These are phyloP conservation scores for Salix viminalis DNA, from an alignment of 345 rosid genomes.

Conservation along the genomic window DNA sequence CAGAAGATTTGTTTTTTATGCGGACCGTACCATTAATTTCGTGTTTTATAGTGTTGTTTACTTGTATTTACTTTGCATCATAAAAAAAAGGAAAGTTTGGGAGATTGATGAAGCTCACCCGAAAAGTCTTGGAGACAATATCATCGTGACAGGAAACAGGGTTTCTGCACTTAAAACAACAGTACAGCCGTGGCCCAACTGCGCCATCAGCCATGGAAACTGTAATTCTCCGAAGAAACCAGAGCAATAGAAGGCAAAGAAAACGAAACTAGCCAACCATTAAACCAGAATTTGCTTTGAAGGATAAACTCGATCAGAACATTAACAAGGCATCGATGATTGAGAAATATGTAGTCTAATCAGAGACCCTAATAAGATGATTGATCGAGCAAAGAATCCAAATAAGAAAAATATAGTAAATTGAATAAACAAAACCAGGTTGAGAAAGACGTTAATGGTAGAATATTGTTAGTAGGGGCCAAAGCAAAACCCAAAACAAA, in stretches of 20 bases:
- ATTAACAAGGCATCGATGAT: not conserved
- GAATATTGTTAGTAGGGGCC: too few species aligned
- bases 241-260: not conserved
- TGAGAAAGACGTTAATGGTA: not conserved
- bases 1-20: too few species aligned
- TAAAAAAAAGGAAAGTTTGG: too few species aligned
- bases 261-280: not conserved
- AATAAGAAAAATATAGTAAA: conserved; percentile 5
- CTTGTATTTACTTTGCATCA: too few species aligned
- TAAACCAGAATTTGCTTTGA: too few species aligned
- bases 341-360: not conserved
- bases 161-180: conserved; percentile 43
- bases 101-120: conserved; percentile 24
- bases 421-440: not conserved
- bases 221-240: not conserved
- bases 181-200: conserved; percentile 29
- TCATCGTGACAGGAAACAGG: conserved; percentile 38
- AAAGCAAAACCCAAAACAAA: not conserved
- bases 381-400: conserved; percentile 27
- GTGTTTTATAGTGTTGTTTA: too few species aligned
- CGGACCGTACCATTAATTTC: too few species aligned
- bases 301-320: not conserved
- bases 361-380: not conserved
- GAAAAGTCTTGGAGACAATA: conserved; percentile 37
- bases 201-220: conserved; percentile 28